These are phyloP conservation scores for Tubosaeta brunneosetosa DNA, from an alignment of 768 basidiomycete species.

Conservation along the genomic window DNA sequence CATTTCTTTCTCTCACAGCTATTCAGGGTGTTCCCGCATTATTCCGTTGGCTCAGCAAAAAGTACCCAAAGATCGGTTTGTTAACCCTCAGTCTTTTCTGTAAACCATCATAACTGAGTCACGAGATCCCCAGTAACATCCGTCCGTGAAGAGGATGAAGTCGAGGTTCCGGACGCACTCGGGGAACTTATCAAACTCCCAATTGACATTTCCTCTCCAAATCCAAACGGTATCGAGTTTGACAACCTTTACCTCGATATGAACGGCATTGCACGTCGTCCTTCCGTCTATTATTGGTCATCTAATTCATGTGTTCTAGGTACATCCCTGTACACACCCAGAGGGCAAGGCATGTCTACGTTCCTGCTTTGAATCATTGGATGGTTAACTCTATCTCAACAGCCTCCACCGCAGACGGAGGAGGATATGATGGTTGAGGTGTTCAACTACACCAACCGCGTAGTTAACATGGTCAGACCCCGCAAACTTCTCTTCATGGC, in stretches of 20 bases:
- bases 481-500: constrained; percentile 97
- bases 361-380: background rate
- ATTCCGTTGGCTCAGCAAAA: constrained; percentile 97
- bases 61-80: constrained; percentile 95
- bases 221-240: constrained; percentile 95
- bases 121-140: constrained; percentile 48
- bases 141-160: constrained; percentile 83
- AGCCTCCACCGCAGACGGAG: constrained; percentile 96
- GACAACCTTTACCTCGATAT: constrained; percentile 98
- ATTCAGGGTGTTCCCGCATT: constrained; percentile 92
- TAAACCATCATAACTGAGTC: background rate
- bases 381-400: background rate
- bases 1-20: constrained; percentile 2
- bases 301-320: constrained; percentile 38
- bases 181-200: constrained; percentile 69
- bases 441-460: constrained; percentile 93
- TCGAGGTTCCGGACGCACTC: constrained; percentile 58
- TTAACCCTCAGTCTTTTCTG: constrained; percentile 4
- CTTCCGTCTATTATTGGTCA: background rate
- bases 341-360: constrained; percentile 73
- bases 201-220: constrained; percentile 70
- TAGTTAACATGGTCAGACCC: constrained; percentile 95
- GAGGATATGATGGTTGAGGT: constrained; percentile 99
- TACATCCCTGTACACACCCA: constrained; percentile 98
- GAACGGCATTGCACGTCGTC: constrained; percentile 85